Evolutionary conservation across 208 protist genomes (phyloP), one percentile per base, ranked within the genome.

Genomic region (Trypanosoma conorhini): DNA sequence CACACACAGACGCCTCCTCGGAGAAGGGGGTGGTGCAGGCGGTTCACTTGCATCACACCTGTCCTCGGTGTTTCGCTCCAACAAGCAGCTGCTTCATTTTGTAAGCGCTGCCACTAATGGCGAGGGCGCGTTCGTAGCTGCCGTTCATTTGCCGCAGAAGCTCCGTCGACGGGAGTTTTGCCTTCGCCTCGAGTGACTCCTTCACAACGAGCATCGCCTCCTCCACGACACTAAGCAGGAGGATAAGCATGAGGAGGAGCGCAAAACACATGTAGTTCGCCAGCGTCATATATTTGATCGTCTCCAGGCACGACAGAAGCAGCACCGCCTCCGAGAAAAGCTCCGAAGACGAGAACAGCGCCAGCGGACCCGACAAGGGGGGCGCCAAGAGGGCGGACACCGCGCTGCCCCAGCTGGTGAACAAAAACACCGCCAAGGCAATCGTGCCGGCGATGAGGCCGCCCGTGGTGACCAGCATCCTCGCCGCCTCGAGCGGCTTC

Each of bases 111-210:
- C 80, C 80, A 19, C 54, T 64, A 5, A 31, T 7, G 0, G 48
- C 19, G 0, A 77, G 42, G 31, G 57, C 72, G 40, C 0, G 1
- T 19, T 84, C 77, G 74, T 92, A 92, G 61, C 68, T 83, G 52
- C 85, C 84, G 40, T 93, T 93, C 74, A 89, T 84, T 68, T 88
- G 75, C 24, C 80, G 67, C 21, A 93, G 60, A 42, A 90, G 77
- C 35, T 87, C 72, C 9, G 70, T 33, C 17, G 74, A 68, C 10
- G 89, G 89, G 33, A 86, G 70, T 50, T 82, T 83, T 5, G 79
- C 80, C 58, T 79, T 77, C 35, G 61, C 26, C 19, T 82, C 71
- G 46, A 92, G 28, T 26, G 59, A 57, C 24, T 88, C 70, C 31
- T 76, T 82, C 12, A 86, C 57, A 17, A 44, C 50, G 9, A 81